These are phyloP conservation scores for Neurospora terricola DNA, from an alignment of 495 filamentous ascomycete species.

Conservation along the genomic window DNA sequence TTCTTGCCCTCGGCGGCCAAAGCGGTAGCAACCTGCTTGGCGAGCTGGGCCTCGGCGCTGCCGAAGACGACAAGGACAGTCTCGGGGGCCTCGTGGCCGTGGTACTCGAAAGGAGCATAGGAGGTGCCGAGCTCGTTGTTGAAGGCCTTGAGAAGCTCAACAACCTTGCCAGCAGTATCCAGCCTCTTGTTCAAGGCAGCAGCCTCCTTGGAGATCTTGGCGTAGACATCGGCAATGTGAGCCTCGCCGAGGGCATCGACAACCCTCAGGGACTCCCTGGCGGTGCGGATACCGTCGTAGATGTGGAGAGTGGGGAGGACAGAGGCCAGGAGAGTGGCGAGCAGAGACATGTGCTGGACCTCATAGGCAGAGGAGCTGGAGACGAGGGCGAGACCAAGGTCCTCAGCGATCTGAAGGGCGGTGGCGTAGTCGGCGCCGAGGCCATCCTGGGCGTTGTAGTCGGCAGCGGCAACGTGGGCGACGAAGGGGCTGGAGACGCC, in stretches of 20 bases:
- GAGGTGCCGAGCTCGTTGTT: constrained; percentile 91
- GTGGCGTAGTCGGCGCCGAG: constrained; percentile 83
- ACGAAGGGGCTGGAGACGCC: constrained; percentile 84
- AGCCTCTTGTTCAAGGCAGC: constrained; percentile 58
- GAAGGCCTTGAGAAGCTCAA: constrained; percentile 66
- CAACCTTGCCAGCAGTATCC: constrained; percentile 62
- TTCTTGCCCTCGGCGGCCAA: constrained; percentile 60
- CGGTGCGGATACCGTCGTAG: constrained; percentile 82
- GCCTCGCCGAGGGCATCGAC: constrained; percentile 72
- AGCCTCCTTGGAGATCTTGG: constrained; percentile 49
- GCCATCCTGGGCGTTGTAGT: constrained; percentile 60
- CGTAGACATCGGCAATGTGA: constrained; percentile 61
- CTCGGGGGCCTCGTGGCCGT: constrained; percentile 68
- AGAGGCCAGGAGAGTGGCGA: constrained; percentile 72
- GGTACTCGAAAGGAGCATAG: constrained; percentile 88
- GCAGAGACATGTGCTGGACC: constrained; percentile 87
- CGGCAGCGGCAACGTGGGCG: constrained; percentile 86
- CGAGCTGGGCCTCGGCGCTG: constrained; percentile 76
- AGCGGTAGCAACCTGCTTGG: constrained; percentile 67
- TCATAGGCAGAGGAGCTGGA: constrained; percentile 81
- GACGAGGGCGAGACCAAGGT: constrained; percentile 78
- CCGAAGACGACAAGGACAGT: constrained; percentile 86
- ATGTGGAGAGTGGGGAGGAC: constrained; percentile 80
- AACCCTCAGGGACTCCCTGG: constrained; percentile 75
- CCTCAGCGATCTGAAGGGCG: constrained; percentile 74